Conservation (phyloP, 2,329 filamentous ascomycete species). For the Epichloe sibirici region DNA sequence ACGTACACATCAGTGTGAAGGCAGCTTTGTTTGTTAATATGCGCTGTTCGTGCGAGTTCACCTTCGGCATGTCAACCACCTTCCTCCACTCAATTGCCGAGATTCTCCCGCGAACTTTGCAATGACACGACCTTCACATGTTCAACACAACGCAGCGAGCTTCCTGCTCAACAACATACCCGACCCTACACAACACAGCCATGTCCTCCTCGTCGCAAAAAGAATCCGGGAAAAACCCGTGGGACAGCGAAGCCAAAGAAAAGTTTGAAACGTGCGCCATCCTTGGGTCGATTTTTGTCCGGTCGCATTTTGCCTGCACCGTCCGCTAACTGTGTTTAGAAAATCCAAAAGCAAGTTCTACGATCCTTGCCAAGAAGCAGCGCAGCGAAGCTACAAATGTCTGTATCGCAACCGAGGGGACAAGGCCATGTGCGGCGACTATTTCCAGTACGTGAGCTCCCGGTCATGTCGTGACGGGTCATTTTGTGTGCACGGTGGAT, state of each 20-base stretch:
- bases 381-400: slow-evolving; percentile 73
- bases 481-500: neutral
- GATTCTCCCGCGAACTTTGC: slow-evolving; percentile 7
- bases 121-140: slow-evolving; percentile 4
- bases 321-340: slow-evolving; percentile 30
- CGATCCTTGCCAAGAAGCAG: slow-evolving; percentile 91
- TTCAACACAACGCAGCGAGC: neutral
- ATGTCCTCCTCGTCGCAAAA: slow-evolving; percentile 2
- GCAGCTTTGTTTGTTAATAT: too few species aligned
- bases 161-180: neutral
- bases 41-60: too few species aligned
- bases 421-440: slow-evolving; percentile 80
- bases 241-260: slow-evolving; percentile 45
- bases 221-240: slow-evolving; percentile 26
- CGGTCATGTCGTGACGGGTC: neutral
- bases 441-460: slow-evolving; percentile 67
- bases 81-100: slow-evolving; percentile 6
- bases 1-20: too few species aligned
- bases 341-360: slow-evolving; percentile 84
- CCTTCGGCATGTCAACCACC: neutral
- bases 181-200: neutral
- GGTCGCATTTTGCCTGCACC: neutral
- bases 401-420: slow-evolving; percentile 81
- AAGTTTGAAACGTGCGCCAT: slow-evolving; percentile 50
- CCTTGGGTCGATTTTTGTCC: neutral